phyloP scores from a whole-genome alignment of 371 early-diverging fungal species.

The Rhizopus stolonifer region DNA sequence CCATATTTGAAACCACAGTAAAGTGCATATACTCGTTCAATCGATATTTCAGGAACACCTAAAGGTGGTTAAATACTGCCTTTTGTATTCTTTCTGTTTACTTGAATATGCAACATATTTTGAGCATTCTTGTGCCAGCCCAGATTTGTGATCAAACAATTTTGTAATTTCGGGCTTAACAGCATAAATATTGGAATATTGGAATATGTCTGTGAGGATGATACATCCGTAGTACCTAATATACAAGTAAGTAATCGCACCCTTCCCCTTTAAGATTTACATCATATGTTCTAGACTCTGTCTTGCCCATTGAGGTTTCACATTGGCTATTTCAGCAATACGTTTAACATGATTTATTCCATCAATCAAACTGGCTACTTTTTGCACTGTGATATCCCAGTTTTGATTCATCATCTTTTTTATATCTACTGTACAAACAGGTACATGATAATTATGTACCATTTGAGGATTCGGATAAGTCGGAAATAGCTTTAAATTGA shows the following conservation, averaged over 20 bases:
- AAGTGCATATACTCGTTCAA: conserved; percentile 68
- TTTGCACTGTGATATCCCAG: conserved; percentile 85
- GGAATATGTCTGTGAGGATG: conserved; percentile 84
- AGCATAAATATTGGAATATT: conserved; percentile 84
- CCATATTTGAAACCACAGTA: conserved; percentile 77
- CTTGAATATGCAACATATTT: conserved; percentile 65
- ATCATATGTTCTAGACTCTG: conserved; percentile 80
- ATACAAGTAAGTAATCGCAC: not conserved
- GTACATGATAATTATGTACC: conserved; percentile 83
- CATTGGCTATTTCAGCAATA: conserved; percentile 76
- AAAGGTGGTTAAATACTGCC: not conserved
- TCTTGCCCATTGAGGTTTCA: conserved; percentile 69
- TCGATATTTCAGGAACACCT: conserved; percentile 36
- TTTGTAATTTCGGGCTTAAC: conserved; percentile 63
- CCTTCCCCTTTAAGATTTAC: conserved; percentile 28
- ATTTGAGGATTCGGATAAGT: conserved; percentile 72
- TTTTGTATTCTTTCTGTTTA: conserved; percentile 15
- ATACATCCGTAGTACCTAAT: conserved; percentile 80
- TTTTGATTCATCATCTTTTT: conserved; percentile 64
- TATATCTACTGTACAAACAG: conserved; percentile 73
- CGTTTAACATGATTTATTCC: conserved; percentile 75
- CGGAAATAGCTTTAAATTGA: conserved; percentile 87
- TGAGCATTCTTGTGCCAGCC: conserved; percentile 66
- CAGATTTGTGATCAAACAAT: conserved; percentile 58
- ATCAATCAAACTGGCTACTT: conserved; percentile 66